Base-by-base conservation (phyloP, 805 yeast genomes). In the Zygotorulaspora danielsina region DNA sequence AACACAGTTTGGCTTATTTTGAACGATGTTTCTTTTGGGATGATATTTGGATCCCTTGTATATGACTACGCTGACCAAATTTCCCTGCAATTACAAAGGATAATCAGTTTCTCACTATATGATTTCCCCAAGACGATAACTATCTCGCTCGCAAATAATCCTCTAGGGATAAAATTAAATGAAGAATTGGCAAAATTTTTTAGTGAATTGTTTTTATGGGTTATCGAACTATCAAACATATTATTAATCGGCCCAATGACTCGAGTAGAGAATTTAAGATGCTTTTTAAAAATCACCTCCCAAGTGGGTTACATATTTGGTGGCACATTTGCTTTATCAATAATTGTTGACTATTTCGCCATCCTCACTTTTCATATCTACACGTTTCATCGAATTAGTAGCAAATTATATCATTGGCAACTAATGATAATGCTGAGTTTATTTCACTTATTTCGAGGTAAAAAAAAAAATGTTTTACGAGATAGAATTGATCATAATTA, bases 161-260 rank as follows among this genome's bases (percentile, higher is more conserved):
- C 98, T 0, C 95, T 90, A 11, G 98, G 98, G 3, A 79, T 93
- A 52, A 93, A 93, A 55, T 73, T 93, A 37, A 93, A 93, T 59
- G 81, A 78, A 43, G 96, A 88, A 53, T 69, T 93, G 13, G 85
- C 96, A 0, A 71, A 69, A 11, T 94, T 93, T 54, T 71, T 90
- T 57, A 96, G 96, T 24, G 95, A 87, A 41, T 63, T 93, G 34
- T 82, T 85, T 50, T 57, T 84, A 7, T 90, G 97, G 96, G 83
- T 88, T 9, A 70, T 89, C 19, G 76, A 76, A 32, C 76, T 82
- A 45, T 85, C 95, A 81, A 55, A 59, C 35, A 16, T 43, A 5
- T 28, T 47, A 1, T 45, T 64, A 19, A 59, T 67, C 7, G 44
- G 38, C 16, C 41, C 41, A 3, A 28, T 55, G 20, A 44, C 52